These are phyloP conservation scores for Testicularia cyperi DNA, from an alignment of 1,284 basidiomycete genomes.

Conservation along the genomic window DNA sequence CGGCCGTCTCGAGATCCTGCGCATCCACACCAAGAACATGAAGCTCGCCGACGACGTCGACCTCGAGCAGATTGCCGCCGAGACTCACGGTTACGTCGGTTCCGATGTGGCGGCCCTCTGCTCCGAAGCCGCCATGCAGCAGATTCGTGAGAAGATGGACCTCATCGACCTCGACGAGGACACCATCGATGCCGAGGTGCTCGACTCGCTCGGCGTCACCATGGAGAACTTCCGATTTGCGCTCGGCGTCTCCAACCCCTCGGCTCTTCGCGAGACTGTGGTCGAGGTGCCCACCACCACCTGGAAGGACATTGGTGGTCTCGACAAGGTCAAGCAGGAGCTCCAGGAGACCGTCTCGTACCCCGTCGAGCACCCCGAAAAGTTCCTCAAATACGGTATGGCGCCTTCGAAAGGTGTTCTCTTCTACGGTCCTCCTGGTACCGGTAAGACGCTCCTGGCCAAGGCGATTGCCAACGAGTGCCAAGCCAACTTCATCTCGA, in stretches of 20 bases:
- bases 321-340: conserved; percentile 99
- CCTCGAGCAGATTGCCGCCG: conserved; percentile 92
- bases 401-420: conserved; percentile 97
- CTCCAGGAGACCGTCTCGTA: conserved; percentile 99
- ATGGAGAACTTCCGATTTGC: conserved; percentile 99
- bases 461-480: conserved; percentile 99
- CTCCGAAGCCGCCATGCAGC: conserved; percentile 97
- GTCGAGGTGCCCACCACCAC: conserved; percentile 94
- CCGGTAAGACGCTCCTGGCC: conserved; percentile 90
- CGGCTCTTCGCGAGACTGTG: conserved; percentile 90
- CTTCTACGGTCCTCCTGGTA: conserved; percentile 96
- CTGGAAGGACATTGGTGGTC: conserved; percentile 98
- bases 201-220: conserved; percentile 90
- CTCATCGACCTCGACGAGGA: conserved; percentile 77
- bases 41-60: conserved; percentile 97
- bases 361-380: conserved; percentile 99
- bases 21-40: conserved; percentile 99
- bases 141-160: conserved; percentile 98
- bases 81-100: conserved; percentile 98
- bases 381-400: conserved; percentile 99
- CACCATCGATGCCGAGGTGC: conserved; percentile 93
- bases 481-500: conserved; percentile 96
- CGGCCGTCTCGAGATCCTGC: conserved; percentile 94
- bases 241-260: conserved; percentile 91
- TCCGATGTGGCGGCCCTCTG: conserved; percentile 95